Evolutionary conservation across 306 rosid species (phyloP), one percentile per base, ranked within the genome.

Genomic region (Heteromeles arbutifolia): DNA sequence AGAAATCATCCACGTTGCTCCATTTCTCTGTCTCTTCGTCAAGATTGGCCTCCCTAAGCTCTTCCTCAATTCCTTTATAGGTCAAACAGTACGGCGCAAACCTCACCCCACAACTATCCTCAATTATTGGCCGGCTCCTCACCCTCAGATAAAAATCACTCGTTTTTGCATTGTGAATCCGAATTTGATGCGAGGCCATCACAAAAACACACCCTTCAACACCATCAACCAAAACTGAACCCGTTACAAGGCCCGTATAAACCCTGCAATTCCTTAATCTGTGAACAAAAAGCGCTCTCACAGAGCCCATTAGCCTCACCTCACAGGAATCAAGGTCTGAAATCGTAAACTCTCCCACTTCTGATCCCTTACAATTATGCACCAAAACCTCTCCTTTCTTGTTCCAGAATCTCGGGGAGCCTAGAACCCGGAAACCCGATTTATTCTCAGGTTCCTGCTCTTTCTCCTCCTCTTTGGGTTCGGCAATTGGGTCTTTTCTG

Each of bases 111-210:
- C 44, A 56, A 67, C 85, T 70, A 73, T 90, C 90, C 86, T 92
- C 98, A 18, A 95, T 90, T 70, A 95, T 95, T 1, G 98, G 98
- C 77, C 96, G 68, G 77, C 97, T 95, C 82, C 97, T 89, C 73
- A 95, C 98, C 77, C 96, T 90, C 67, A 95, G 79, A 65, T 92
- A 92, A 76, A 95, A 90, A 78, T 86, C 96, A 28, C 86, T 78
- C 41, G 44, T 64, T 22, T 78, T 90, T 0, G 93, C 96, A 86
- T 74, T 67, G 66, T 95, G 98, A 77, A 95, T 92, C 61, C 96
- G 85, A 83, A 95, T 90, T 88, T 92, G 98, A 85, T 95, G 97
- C 14, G 96, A 90, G 0, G 98, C 97, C 84, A 90, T 69, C 7
- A 32, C 88, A 57, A 95, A 92, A 9, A 87, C 80, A 37, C 93